These are phyloP conservation scores for Tetrapyrgos nigripes DNA, from an alignment of 1,284 basidiomycete genomes.

Conservation along the genomic window DNA sequence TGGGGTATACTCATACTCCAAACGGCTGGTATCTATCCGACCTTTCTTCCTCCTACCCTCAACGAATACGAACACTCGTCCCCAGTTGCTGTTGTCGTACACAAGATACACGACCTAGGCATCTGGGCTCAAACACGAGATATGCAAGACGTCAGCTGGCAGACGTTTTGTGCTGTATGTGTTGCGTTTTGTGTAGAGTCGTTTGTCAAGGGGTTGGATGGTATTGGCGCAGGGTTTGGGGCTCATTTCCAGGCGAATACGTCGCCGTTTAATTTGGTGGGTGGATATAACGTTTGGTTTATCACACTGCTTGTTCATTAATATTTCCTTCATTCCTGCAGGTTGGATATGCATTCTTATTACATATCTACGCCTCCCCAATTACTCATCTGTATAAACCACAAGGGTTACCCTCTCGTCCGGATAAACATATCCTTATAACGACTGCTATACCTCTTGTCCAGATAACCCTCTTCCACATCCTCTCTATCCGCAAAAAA, in stretches of 20 bases:
- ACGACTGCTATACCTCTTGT: conserved; percentile 73
- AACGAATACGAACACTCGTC: conserved; percentile 33
- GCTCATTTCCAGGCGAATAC: conserved; percentile 47
- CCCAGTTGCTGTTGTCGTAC: no score
- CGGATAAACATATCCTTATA: conserved; percentile 55
- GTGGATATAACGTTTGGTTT: conserved; percentile 27
- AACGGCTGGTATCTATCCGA: conserved; percentile 50
- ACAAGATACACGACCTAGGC: conserved; percentile 44
- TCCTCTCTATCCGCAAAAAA: conserved; percentile 63
- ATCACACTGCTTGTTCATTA: background rate
- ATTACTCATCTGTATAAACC: conserved; percentile 59
- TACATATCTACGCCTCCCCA: conserved; percentile 75
- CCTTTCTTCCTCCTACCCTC: no score
- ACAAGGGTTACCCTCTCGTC: conserved; percentile 5
- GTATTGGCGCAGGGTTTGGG: conserved; percentile 47
- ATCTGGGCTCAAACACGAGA: conserved; percentile 55
- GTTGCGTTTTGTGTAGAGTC: conserved; percentile 67
- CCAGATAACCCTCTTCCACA: conserved; percentile 70
- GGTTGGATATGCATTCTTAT: conserved; percentile 77
- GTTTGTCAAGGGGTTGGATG: conserved; percentile 70
- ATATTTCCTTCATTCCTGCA: conserved; percentile 29
- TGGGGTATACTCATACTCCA: conserved; percentile 67
- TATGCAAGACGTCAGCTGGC: conserved; percentile 74
- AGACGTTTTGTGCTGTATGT: conserved; percentile 71
- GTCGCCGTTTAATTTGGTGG: conserved; percentile 71